Evolutionary conservation across 805 yeast species (phyloP).

Genomic region (Lipomyces lipofer): DNA sequence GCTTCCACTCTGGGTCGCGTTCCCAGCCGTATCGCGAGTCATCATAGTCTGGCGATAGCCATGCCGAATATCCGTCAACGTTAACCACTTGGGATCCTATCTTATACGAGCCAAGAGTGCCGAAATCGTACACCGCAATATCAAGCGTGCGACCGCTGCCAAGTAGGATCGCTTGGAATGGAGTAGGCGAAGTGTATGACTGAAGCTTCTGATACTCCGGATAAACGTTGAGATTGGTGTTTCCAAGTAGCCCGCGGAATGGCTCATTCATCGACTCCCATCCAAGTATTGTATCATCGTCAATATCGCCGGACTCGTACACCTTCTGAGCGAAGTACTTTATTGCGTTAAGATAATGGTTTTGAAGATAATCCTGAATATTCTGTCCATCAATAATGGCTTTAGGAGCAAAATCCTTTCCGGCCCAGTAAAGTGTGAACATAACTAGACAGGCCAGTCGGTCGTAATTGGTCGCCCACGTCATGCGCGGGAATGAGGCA

Average conservation of each 20-base stretch:
- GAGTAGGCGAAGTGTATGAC: constrained; percentile 81
- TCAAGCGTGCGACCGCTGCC: constrained; percentile 76
- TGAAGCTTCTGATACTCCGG: constrained; percentile 63
- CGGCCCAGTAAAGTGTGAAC: constrained; percentile 85
- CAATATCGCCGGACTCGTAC: constrained; percentile 48
- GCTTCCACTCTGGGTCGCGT: constrained; percentile 62
- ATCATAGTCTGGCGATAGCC: constrained; percentile 58
- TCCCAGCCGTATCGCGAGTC: constrained; percentile 73
- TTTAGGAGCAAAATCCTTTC: constrained; percentile 73
- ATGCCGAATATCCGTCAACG: constrained; percentile 66
- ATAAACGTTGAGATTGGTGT: constrained; percentile 51
- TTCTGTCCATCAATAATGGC: constrained; percentile 68
- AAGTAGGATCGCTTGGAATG: constrained; percentile 66
- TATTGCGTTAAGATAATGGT: constrained; percentile 59
- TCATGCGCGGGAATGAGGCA: constrained; percentile 69
- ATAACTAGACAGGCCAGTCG: constrained; percentile 74
- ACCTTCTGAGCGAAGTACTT: constrained; percentile 48
- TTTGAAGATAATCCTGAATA: constrained; percentile 76
- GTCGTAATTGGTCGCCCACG: constrained; percentile 87
- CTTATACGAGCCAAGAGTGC: constrained; percentile 75
- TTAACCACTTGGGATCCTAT: constrained; percentile 57
- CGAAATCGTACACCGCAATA: constrained; percentile 68
- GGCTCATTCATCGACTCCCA: constrained; percentile 88
- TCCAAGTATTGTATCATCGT: constrained; percentile 66
- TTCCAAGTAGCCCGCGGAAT: constrained; percentile 70